Base-by-base conservation (phyloP, 2,329 filamentous ascomycete genomes). In the Huntiella bhutanensis region DNA sequence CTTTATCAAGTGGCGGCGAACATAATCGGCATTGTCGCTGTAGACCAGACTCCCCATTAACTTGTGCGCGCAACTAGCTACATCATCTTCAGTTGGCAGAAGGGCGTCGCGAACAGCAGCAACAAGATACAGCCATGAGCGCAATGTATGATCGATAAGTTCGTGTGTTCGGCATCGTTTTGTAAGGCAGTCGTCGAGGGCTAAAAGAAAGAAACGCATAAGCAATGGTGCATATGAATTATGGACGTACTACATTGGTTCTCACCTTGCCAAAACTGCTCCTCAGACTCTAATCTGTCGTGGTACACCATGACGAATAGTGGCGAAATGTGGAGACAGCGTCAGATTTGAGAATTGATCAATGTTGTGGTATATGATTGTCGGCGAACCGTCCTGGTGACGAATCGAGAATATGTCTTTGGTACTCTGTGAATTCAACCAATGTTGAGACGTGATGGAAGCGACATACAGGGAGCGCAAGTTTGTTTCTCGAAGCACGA, bases 1-100 rank as follows among this genome's bases (percentile, higher is more conserved):
- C 62, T 93, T 86, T 53, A 96, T 77, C 56, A 98, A 85, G 64
- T 96, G 91, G 39, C 76, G 82, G 52, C 88, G 82, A 52, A 96
- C 82, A 62, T 98, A 96, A 48, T 85, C 80, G 53, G 75, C 73
- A 60, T 95, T 80, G 11, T 69, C 62, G 19, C 64, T 62, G 60
- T 92, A 98, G 39, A 96, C 67, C 13, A 66, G 64, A 58, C 86
- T 86, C 45, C 79, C 69, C 49, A 92, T 68, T 34, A 98, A 71
- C 59, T 76, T 76, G 60, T 83, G 81, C 50, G 82, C 80, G 65
- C 87, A 96, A 55, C 70, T 75, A 17, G 78, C 77, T 49, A 94
- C 69, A 56, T 92, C 83, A 57, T 87, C 77, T 54, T 92, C 82
- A 54, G 76, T 78, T 49, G 74, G 68, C 52, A 85, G 70, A 59